Evolutionary conservation across 2,329 filamentous ascomycete genomes (phyloP), one percentile per base, ranked within the genome.

Genomic region (Aspergillus flavus): DNA sequence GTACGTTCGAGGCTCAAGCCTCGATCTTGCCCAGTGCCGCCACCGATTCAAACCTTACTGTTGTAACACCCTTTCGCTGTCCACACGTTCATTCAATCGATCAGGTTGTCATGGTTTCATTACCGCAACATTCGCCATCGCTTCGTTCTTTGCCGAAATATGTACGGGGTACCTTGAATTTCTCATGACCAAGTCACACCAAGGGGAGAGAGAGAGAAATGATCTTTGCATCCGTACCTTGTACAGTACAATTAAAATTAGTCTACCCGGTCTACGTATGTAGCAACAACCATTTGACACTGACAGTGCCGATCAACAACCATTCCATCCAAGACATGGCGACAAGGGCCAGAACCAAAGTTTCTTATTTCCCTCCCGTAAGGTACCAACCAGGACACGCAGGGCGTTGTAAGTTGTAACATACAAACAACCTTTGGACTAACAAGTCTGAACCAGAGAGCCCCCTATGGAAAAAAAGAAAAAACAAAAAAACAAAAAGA

Each of bases 1-100:
- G 46, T 59, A 59, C 48, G 43, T 53, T 48, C 57, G 57, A 52
- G 57, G 45, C 57, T 52, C 41, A 26, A 59, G 57, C 46, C 57
- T 59, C 57, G 46, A 39, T 59, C 46, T 28, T 16, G 34, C 57
- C 34, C 30, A 43, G 57, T 48, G 14, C 28, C 11, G 41, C 41
- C n/a, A 43, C 39, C 30, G 39, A 41, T 34, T 36, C 39, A n/a
- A n/a, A 48, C 57, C n/a, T 45, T 48, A 23, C 56, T 32, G 50
- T 14, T 11, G 4, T 39, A 26, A 16, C n/a, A 36, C 9, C 21
- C 16, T 32, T 32, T 12, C 9, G 14, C 6, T 14, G 28, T 32
- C 16, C 12, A 39, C n/a, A 54, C 19, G 1, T 55, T 21, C 34
- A 19, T 30, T 39, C 14, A 9, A 55, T 36, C 23, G 34, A 39